Base-by-base conservation (phyloP, 2,329 filamentous ascomycete genomes). In the Biscogniauxia sp. region DNA sequence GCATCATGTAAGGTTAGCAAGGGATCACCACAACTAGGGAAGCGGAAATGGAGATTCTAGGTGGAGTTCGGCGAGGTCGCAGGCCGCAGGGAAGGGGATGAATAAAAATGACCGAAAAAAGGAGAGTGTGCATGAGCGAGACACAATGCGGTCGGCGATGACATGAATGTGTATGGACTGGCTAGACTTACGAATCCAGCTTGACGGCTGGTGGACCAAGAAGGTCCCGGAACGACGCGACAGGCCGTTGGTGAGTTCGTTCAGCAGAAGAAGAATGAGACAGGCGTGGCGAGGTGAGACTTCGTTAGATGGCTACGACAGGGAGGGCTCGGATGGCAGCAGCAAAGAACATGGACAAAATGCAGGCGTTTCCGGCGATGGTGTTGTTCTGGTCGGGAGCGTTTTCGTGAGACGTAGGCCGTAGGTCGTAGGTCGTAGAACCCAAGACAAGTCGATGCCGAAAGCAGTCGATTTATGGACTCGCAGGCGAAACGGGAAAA, bases 181-280 rank as follows among this genome's bases (percentile, higher is more conserved):
- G 28, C 37, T 45, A 45, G 49, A 73, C 71, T 73, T 70, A 73
- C 71, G 71, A 72, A 58, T 73, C 71, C 71, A 73, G 68, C 65
- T 72, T 73, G 71, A 72, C 68, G 68, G 68, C 69, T 69, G 69
- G 70, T 64, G 70, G 71, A 72, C 71, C 71, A 56, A 53, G 49
- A 61, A 19, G 71, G 69, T 66, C 71, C 69, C 62, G 57, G 64
- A 62, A 20, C 51, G 56, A 67, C 64, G 61, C 62, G 61, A 60
- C 55, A 67, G 62, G 59, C 63, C 64, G 66, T 61, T 67, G 53
- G 59, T 63, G 59, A 61, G 57, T 61, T 52, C 54, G 56, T 49
- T 51, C 54, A 59, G 57, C 56, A 62, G 63, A 58, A 67, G 60
- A 59, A 64, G 65, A 63, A 63, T 61, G 61, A 67, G 61, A 66